These are phyloP conservation scores for Ophiostoma piceae DNA, from an alignment of 2,329 filamentous ascomycete species.

Conservation along the genomic window DNA sequence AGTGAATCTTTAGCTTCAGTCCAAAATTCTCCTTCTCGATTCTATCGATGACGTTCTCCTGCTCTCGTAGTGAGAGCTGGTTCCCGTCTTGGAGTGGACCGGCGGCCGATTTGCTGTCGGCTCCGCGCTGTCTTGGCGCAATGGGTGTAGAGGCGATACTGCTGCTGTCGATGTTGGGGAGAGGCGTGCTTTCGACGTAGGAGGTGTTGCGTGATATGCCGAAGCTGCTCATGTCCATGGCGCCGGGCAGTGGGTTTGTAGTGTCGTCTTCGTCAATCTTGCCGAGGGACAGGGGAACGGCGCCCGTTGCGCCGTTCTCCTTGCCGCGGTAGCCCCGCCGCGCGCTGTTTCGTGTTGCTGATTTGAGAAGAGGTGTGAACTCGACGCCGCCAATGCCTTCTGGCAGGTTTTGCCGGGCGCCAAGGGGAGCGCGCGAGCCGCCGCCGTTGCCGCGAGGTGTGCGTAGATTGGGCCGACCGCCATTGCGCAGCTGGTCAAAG, in stretches of 20 bases:
- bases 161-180: constrained; percentile 71
- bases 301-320: constrained; percentile 51
- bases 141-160: constrained; percentile 81
- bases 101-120: constrained; percentile 49
- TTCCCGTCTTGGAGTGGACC: constrained; percentile 79
- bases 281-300: constrained; percentile 64
- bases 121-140: constrained; percentile 58
- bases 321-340: constrained; percentile 53
- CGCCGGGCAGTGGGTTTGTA: constrained; percentile 52
- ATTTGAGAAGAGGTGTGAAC: constrained; percentile 92
- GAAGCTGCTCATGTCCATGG: constrained; percentile 67
- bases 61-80: constrained; percentile 83
- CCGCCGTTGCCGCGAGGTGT: constrained; percentile 64
- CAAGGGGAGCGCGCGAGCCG: constrained; percentile 64
- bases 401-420: constrained; percentile 66
- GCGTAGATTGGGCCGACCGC: constrained; percentile 54
- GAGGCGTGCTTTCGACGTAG: constrained; percentile 63
- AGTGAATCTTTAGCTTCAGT: constrained; percentile 94
- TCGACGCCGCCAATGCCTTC: constrained; percentile 63
- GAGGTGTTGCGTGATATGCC: constrained; percentile 61
- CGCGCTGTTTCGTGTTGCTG: constrained; percentile 65
- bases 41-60: constrained; percentile 90
- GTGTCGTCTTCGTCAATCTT: constrained; percentile 68
- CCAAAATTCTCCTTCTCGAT: constrained; percentile 99
- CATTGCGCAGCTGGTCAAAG: constrained; percentile 67